Conservation (phyloP, 495 filamentous ascomycete genomes). For the Paragyromitra xinjiangensis region DNA sequence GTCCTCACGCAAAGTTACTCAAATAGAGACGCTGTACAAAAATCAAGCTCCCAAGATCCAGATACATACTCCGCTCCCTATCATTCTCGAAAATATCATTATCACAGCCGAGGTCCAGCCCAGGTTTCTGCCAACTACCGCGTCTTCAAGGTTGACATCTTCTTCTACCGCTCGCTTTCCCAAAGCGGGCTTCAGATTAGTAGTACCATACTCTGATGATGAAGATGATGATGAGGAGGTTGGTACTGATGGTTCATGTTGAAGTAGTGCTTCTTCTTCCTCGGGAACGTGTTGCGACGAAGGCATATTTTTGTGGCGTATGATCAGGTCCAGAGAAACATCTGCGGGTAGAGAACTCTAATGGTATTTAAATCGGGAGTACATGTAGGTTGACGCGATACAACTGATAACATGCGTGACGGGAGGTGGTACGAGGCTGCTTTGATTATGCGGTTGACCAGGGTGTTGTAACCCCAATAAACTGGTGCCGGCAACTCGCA, state of each 20-base stretch:
- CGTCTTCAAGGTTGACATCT: conserved; percentile 71
- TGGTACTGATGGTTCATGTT: conserved; percentile 8
- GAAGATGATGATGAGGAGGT: conserved; percentile 19
- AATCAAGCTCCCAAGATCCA: background rate
- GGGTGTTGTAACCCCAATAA: background rate
- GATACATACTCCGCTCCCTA: conserved; percentile 69
- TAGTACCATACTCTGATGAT: conserved; percentile 20
- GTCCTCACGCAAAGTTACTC: background rate
- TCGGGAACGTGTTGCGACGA: conserved; percentile 15
- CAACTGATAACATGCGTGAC: conserved; percentile 10
- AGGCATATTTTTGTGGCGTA: conserved; percentile 12
- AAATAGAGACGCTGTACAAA: background rate
- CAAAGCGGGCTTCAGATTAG: conserved; percentile 9
- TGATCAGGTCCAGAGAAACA: background rate
- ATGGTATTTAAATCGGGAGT: background rate
- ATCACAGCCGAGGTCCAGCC: conserved; percentile 76
- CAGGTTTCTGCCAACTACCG: conserved; percentile 70
- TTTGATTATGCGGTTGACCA: background rate
- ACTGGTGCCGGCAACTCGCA: conserved; percentile 7
- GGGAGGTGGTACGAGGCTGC: background rate
- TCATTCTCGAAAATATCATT: conserved; percentile 77
- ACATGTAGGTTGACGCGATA: conserved; percentile 34
- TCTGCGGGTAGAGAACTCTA: background rate
- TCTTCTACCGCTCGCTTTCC: conserved; percentile 62
- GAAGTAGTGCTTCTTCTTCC: conserved; percentile 42